phyloP scores from a whole-genome alignment of 805 yeast genomes.

The Yarrowia sp. region DNA sequence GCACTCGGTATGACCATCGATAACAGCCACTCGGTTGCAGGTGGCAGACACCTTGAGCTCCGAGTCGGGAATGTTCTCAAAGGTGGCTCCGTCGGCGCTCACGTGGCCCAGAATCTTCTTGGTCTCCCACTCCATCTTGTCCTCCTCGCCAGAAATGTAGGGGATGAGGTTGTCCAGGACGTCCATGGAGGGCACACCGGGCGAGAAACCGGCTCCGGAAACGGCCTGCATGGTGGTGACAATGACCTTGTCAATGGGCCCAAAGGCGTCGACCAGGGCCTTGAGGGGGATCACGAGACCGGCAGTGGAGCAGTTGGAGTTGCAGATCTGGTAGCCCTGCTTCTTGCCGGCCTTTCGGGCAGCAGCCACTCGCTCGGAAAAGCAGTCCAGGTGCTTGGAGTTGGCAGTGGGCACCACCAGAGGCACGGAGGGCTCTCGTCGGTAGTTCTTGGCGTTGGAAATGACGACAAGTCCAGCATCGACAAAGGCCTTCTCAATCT shows the following conservation, averaged over 20 bases:
- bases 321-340: conserved; percentile 85
- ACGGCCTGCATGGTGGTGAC: conserved; percentile 96
- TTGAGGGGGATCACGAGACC: conserved; percentile 96
- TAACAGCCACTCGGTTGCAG: conserved; percentile 95
- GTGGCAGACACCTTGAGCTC: conserved; percentile 91
- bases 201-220: conserved; percentile 98
- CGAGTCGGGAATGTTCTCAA: conserved; percentile 65
- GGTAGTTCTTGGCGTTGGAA: conserved; percentile 95
- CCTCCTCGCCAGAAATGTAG: conserved; percentile 95
- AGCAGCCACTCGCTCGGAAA: conserved; percentile 62
- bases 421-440: conserved; percentile 87
- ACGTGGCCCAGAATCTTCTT: conserved; percentile 84
- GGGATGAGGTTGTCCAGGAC: conserved; percentile 94
- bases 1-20: conserved; percentile 98
- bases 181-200: conserved; percentile 96
- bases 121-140: conserved; percentile 98
- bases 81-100: conserved; percentile 56
- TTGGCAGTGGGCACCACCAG: conserved; percentile 94
- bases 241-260: conserved; percentile 86
- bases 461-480: conserved; percentile 83
- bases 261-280: conserved; percentile 88
- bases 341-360: conserved; percentile 62
- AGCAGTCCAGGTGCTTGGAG: conserved; percentile 82
- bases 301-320: conserved; percentile 98
- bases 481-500: conserved; percentile 83